Base-by-base conservation (phyloP, 1,139 yeast species). In the Protomyces gravidus region DNA sequence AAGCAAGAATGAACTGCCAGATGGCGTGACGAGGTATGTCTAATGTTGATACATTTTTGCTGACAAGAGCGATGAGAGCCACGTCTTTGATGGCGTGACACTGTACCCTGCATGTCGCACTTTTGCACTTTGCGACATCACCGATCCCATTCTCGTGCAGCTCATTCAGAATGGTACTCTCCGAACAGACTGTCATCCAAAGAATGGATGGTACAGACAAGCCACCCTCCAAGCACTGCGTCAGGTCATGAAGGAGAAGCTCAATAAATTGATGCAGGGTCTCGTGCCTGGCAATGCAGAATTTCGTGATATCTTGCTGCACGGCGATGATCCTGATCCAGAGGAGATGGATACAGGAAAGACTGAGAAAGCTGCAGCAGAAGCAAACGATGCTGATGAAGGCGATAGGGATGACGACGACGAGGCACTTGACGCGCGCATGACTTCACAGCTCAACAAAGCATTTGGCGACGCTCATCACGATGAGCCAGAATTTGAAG, bases 61-160 rank as follows among this genome's bases (percentile, higher is more conserved):
- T 65, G 61, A 1, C 68, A 25, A 45, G 11, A 49, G 57, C 28
- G 45, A 39, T n/a, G n/a, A n/a, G 62, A 5, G 58, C 28, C 80
- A 88, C 64, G 73, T 80, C 33, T 92, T 92, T 72, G 85, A 86
- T 65, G 98, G 97, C 2, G 74, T 73, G 2, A 77, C 77, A 33
- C 68, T 86, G 25, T 51, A 40, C 39, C 95, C 97, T 0, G 74
- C 78, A 56, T 80, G 88, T 1, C 79, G 88, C 4, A 80, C 86
- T 60, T 83, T 86, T 66, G 96, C 89, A 69, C 75, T 92, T n/a
- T 90, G 90, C 39, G 94, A 92, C 69, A 76, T 92, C 4, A 71
- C 79, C 2, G 96, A 89, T 68, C 79, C 82, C 5, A 84, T 83
- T 64, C 75, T 90, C 9, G 70, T 72, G 3, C 75, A 75, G 5